Conservation (phyloP, 768 basidiomycete genomes). For the Amanita rubescens region DNA sequence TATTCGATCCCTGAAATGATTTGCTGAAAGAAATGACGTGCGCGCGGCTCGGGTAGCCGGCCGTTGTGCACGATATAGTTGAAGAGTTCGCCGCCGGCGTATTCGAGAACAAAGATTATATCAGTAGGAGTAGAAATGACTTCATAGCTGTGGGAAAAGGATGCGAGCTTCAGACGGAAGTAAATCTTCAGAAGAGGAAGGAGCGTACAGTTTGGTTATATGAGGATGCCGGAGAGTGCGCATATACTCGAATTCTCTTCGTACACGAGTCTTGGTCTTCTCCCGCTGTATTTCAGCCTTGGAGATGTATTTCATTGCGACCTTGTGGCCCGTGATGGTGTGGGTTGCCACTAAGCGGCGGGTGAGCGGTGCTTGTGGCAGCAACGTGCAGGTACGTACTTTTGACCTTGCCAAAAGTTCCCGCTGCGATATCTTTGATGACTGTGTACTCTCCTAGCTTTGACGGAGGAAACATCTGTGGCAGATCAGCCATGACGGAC, state of each 20-base stretch:
- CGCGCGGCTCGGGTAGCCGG: constrained; percentile 80
- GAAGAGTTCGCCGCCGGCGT: constrained; percentile 93
- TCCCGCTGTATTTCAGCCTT: constrained; percentile 89
- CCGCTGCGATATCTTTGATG: constrained; percentile 84
- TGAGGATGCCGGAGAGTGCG: constrained; percentile 90
- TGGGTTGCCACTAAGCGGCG: constrained; percentile 75
- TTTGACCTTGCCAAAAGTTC: constrained; percentile 98
- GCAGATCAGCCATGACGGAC: constrained; percentile 25
- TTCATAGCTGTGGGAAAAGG: constrained; percentile 50
- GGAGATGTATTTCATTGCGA: constrained; percentile 97
- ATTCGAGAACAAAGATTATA: constrained; percentile 98
- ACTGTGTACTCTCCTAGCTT: constrained; percentile 91
- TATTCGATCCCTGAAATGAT: constrained; percentile 97
- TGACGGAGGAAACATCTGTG: constrained; percentile 42
- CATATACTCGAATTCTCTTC: constrained; percentile 96
- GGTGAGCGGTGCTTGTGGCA: constrained; percentile 12
- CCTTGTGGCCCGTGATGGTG: constrained; percentile 88
- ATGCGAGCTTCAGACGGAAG: constrained; percentile 10
- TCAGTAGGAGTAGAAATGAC: constrained; percentile 91
- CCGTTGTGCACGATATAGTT: constrained; percentile 97
- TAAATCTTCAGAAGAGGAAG: constrained; percentile 6
- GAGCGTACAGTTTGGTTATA: constrained; percentile 89
- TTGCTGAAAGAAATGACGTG: constrained; percentile 95
- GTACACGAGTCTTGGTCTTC: constrained; percentile 87
- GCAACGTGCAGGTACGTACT: constrained; percentile 47